Evolutionary conservation across 139 green algal species (phyloP), one percentile per base, ranked within the genome.

Genomic region (Chlorella vulgaris): DNA sequence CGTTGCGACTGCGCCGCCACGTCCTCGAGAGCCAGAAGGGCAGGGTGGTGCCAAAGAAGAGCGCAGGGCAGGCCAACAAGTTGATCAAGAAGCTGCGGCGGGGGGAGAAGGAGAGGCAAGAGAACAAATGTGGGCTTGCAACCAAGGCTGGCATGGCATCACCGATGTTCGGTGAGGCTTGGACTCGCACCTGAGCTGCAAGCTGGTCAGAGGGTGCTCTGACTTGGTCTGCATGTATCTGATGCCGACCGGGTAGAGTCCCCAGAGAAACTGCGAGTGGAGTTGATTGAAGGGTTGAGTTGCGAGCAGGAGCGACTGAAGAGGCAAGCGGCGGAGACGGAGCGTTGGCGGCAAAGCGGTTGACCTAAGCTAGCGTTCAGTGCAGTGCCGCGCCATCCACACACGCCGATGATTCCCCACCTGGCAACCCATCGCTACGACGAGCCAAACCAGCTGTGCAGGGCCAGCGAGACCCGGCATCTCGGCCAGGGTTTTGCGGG

Each of bases 211-310:
- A 1, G 61, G 29, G 19, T 74, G 40, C 13, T 43, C 4, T 7
- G 40, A 39, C 76, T 74, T 61, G 0, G 76, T 81, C 29, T 81
- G 76, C 40, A 81, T 43, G 62, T 60, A 81, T 21, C 76, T 60
- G 18, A 81, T 18, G 4, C 21, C 61, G 0, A 31, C 76, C 5
- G 76, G 76, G 40, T 81, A 81, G 61, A 65, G 61, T n/a, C 76
- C 76, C 76, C 76, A 81, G 5, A 81, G 10, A n/a, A 81, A 74
- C 61, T 81, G 76, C 76, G 63, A 2, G 38, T 33, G 33, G 38
- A 35, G 2, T 29, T 40, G 63, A n/a, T n/a, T n/a, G n/a, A n/a
- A n/a, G n/a, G n/a, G n/a, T n/a, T n/a, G n/a, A n/a, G n/a, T n/a
- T n/a, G n/a, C n/a, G n/a, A n/a, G n/a, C n/a, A n/a, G n/a, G n/a